Base-by-base conservation (phyloP, 768 basidiomycete genomes). In the Leccinellum luteum region DNA sequence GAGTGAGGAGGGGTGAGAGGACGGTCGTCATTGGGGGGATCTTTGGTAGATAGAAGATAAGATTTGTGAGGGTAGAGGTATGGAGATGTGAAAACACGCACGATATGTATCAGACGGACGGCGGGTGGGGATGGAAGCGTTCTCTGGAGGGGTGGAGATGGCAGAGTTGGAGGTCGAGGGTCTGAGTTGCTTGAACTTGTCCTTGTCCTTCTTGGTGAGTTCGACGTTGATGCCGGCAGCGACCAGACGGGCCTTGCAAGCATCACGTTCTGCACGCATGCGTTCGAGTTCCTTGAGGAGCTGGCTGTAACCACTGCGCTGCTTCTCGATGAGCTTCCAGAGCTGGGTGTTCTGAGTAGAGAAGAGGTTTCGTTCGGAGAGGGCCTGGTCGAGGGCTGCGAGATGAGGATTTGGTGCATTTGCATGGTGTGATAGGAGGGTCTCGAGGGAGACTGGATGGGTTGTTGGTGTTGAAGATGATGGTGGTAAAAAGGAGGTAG, bases 241-340 rank as follows among this genome's bases (percentile, higher is more conserved):
- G 43, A 64, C 62, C 12, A 74, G 64, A 44, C 70, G 70, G n/a
- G 66, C 34, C 50, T 75, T 75, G 54, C 78, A 89, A 9, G 79
- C 69, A 66, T 94, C 93, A 17, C 94, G 82, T 69, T 96, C 94
- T 12, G 76, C 77, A 14, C 94, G 80, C 51, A 96, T 82, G 54
- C 94, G 84, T 63, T 95, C 93, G 45, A 92, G 79, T 64, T 96
- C 92, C 74, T 90, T 90, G 70, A 89, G 77, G 55, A 92, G 83
- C 56, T 89, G 85, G 58, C 82, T 84, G 68, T 90, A 90, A n/a
- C 86, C 90, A 21, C 83, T 73, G 55, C 92, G 83, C 71, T 94
- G 92, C 71, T 94, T 95, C 79, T 95, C 92, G 68, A 96, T 87
- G 60, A 95, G 81, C 73, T 94, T 95, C 94, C 94, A 96, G 21